A percentile compares a stretch with the other conserved stretches of the same genome.
Conservation (phyloP, 2,329 filamentous ascomycete genomes). For the Peltaster fructicola region DNA sequence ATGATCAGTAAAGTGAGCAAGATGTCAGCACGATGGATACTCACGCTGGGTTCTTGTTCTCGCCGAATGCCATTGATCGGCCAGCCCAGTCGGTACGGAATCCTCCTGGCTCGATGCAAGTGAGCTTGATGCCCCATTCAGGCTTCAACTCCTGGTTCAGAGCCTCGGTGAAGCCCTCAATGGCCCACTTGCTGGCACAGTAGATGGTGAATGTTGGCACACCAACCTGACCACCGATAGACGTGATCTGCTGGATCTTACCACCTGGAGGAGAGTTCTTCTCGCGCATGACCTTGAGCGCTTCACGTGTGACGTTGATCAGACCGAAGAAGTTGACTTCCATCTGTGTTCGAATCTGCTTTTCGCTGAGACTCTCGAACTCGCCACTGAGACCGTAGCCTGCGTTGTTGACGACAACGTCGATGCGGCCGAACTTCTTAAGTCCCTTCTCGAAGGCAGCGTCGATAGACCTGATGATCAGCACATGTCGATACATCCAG, state of each 20-base stretch:
- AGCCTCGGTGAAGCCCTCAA: slow-evolving; percentile 31
- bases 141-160: slow-evolving; percentile 26
- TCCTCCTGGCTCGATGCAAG: slow-evolving; percentile 28
- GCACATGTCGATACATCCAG: slow-evolving; percentile 20
- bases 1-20: not conserved
- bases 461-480: slow-evolving; percentile 26
- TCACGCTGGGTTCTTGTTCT: slow-evolving; percentile 24
- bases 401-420: slow-evolving; percentile 45
- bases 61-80: slow-evolving; percentile 29
- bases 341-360: slow-evolving; percentile 34
- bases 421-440: slow-evolving; percentile 36
- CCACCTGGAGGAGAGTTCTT: slow-evolving; percentile 30
- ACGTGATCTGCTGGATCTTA: slow-evolving; percentile 37
- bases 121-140: slow-evolving; percentile 30
- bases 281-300: slow-evolving; percentile 27
- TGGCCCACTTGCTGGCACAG: slow-evolving; percentile 27
- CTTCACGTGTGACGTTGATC: slow-evolving; percentile 33
- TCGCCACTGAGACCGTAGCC: slow-evolving; percentile 38
- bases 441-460: slow-evolving; percentile 27
- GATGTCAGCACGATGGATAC: slow-evolving; percentile 24
- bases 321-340: slow-evolving; percentile 44
- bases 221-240: slow-evolving; percentile 32
- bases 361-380: slow-evolving; percentile 34
- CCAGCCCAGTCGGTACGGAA: slow-evolving; percentile 31
- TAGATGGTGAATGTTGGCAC: slow-evolving; percentile 25